A percentile compares a stretch with the other conserved stretches of the same genome.
Conservation (phyloP, 2,329 filamentous ascomycete species). For the Orbilia brochopaga region DNA sequence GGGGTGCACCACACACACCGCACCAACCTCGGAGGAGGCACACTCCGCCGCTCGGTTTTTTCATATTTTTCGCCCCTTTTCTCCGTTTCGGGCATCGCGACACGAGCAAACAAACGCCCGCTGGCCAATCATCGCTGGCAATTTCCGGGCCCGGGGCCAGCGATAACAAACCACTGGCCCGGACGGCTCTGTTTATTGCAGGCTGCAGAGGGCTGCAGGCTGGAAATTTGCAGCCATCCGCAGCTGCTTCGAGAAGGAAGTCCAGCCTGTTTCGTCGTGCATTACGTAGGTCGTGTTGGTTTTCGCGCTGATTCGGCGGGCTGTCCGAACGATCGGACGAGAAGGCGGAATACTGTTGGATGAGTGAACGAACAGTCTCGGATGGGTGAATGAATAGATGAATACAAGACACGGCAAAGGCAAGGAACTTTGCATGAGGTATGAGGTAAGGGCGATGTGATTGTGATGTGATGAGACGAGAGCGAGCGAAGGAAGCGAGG, state of each 20-base stretch:
- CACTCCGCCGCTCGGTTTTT: too few relatives aligned
- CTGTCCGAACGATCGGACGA: background rate
- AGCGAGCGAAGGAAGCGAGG: background rate
- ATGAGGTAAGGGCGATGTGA: too few relatives aligned
- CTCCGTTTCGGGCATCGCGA: constrained; percentile 44
- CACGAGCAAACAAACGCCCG: constrained; percentile 45
- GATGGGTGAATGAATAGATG: too few relatives aligned
- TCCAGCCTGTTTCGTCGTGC: constrained; percentile 25
- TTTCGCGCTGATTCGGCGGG: constrained; percentile 1
- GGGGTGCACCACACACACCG: too few relatives aligned
- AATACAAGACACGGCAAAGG: too few relatives aligned
- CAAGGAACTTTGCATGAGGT: too few relatives aligned
- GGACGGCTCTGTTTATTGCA: constrained; percentile 17
- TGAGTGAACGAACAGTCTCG: too few relatives aligned
- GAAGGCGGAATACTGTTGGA: background rate
- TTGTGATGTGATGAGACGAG: too few relatives aligned
- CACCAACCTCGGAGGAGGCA: too few relatives aligned
- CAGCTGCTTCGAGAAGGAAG: constrained; percentile 33
- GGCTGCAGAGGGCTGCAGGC: constrained; percentile 20
- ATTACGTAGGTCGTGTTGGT: constrained; percentile 14
- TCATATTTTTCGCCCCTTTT: constrained; percentile 18
- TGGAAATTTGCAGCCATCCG: background rate
- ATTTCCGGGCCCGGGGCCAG: constrained; percentile 40
- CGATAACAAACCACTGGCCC: background rate
- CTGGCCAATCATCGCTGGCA: constrained; percentile 28